phyloP scores from a whole-genome alignment of 2,329 filamentous ascomycete species.

The Aschersonia sp. region DNA sequence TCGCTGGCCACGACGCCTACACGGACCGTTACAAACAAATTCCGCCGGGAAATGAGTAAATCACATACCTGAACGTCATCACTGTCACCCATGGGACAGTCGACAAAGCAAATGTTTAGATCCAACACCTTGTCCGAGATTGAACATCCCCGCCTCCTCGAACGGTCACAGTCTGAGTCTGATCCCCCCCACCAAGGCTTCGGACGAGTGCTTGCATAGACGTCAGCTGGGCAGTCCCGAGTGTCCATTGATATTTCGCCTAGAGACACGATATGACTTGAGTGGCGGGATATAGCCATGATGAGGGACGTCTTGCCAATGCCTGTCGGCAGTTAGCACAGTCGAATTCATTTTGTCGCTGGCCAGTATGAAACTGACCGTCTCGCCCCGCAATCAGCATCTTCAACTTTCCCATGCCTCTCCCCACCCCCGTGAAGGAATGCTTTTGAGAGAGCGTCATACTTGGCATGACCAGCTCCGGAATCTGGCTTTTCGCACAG shows the following conservation, averaged over 20 bases:
- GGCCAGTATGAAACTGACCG: constrained; percentile 32
- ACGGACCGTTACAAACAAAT: neutral
- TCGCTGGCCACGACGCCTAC: constrained; percentile 15
- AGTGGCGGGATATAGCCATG: constrained; percentile 72
- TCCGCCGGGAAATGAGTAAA: neutral
- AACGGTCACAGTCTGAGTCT: constrained; percentile 48
- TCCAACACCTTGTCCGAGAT: constrained; percentile 64
- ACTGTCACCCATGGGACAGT: constrained; percentile 54
- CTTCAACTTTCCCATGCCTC: constrained; percentile 72
- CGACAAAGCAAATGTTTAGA: constrained; percentile 86
- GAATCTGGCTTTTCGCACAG: constrained; percentile 19
- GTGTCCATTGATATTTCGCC: constrained; percentile 42
- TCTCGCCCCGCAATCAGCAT: constrained; percentile 71
- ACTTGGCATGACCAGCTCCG: constrained; percentile 96
- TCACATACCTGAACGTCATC: constrained; percentile 32
- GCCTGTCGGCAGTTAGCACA: constrained; percentile 29
- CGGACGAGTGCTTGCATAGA: constrained; percentile 67
- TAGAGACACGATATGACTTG: constrained; percentile 87
- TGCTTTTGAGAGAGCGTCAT: constrained; percentile 79
- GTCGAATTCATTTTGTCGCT: neutral
- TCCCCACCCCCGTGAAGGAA: constrained; percentile 81
- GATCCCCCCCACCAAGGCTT: constrained; percentile 78
- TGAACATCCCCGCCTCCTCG: constrained; percentile 49
- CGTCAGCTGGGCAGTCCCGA: constrained; percentile 38
- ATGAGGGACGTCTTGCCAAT: constrained; percentile 84